Conservation (phyloP, 2,329 filamentous ascomycete genomes). For the Neofusicoccum kwambonambiense region DNA sequence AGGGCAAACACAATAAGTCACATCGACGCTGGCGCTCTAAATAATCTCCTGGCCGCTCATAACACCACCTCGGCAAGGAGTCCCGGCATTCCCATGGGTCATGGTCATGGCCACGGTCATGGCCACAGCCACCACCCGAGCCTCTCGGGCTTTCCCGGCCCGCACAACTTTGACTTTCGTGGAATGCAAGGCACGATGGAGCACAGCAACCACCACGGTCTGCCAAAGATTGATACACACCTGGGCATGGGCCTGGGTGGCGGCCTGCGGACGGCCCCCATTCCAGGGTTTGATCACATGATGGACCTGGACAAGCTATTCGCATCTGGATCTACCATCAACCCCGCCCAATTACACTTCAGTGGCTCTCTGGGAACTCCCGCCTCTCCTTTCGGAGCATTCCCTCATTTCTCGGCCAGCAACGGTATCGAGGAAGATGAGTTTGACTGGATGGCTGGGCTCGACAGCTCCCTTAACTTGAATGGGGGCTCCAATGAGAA, state of each 20-base stretch:
- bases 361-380: slow-evolving; percentile 67
- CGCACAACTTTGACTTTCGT: slow-evolving; percentile 62
- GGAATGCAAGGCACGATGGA: slow-evolving; percentile 65
- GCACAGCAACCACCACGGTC: slow-evolving; percentile 60
- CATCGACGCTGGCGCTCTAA: slow-evolving; percentile 74
- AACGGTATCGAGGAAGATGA: slow-evolving; percentile 69
- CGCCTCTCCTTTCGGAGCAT: slow-evolving; percentile 48
- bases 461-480: slow-evolving; percentile 68
- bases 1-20: slow-evolving; percentile 96
- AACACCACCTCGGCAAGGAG: slow-evolving; percentile 50
- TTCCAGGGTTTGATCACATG: slow-evolving; percentile 63
- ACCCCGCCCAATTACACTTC: slow-evolving; percentile 74
- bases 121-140: slow-evolving; percentile 69
- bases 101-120: background rate
- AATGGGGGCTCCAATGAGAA: slow-evolving; percentile 65
- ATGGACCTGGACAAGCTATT: slow-evolving; percentile 73
- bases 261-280: slow-evolving; percentile 73
- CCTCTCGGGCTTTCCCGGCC: slow-evolving; percentile 61
- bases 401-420: slow-evolving; percentile 57
- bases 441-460: slow-evolving; percentile 81
- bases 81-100: slow-evolving; percentile 45
- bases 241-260: slow-evolving; percentile 65
- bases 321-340: slow-evolving; percentile 61
- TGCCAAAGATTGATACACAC: slow-evolving; percentile 82
- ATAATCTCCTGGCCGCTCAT: slow-evolving; percentile 62